These are phyloP conservation scores for Neonectria punicea DNA, from an alignment of 2,329 filamentous ascomycete species.

Conservation along the genomic window DNA sequence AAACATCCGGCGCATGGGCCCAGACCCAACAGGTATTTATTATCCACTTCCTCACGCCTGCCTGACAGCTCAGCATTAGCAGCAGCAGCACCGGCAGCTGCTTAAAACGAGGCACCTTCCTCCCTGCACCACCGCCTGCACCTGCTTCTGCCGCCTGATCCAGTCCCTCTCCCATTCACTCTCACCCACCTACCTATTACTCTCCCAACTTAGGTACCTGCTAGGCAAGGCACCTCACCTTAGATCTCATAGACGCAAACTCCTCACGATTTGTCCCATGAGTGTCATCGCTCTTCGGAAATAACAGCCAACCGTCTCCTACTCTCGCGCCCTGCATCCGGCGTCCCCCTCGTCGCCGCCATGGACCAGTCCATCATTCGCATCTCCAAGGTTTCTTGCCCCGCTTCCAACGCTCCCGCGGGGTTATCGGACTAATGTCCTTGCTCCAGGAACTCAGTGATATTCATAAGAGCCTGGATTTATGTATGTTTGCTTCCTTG, in stretches of 20 bases:
- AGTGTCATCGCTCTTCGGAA: slow-evolving; percentile 23
- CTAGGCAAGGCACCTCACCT: neutral
- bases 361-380: slow-evolving; percentile 86
- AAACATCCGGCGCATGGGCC: neutral
- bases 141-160: slow-evolving; percentile 5
- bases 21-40: slow-evolving; percentile 4
- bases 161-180: slow-evolving; percentile 13
- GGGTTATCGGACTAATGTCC: slow-evolving; percentile 28
- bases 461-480: slow-evolving; percentile 83
- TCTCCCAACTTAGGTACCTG: neutral
- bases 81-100: neutral
- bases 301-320: neutral
- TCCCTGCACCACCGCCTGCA: slow-evolving; percentile 8
- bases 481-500: slow-evolving; percentile 69
- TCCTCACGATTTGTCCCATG: slow-evolving; percentile 27
- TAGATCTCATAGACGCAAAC: neutral
- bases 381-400: slow-evolving; percentile 76
- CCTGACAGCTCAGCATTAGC: slow-evolving; percentile 3
- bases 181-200: neutral
- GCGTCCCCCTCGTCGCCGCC: slow-evolving; percentile 36
- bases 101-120: slow-evolving; percentile 17
- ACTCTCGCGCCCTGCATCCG: slow-evolving; percentile 16
- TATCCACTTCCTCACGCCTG: slow-evolving; percentile 14
- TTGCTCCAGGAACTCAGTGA: slow-evolving; percentile 79
- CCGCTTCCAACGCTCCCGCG: slow-evolving; percentile 36